phyloP scores from a whole-genome alignment of 2,329 filamentous ascomycete genomes.

The Monosporascus sp. region DNA sequence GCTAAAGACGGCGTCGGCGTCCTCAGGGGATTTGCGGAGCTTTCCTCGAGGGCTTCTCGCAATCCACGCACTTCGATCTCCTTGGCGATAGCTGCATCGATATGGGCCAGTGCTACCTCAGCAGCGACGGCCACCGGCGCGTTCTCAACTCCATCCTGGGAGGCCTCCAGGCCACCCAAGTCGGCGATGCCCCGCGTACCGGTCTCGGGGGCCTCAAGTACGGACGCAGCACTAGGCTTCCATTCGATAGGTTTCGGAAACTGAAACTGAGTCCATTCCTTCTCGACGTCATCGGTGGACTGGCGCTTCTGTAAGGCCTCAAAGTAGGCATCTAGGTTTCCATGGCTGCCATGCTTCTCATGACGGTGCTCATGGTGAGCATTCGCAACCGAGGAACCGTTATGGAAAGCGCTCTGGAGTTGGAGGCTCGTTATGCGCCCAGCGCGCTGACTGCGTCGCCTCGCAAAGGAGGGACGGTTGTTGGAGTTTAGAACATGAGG shows the following conservation, averaged over 20 bases:
- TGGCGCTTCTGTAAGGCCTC: constrained; percentile 73
- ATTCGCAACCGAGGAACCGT: constrained; percentile 43
- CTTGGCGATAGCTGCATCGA: constrained; percentile 77
- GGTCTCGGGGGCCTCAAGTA: constrained; percentile 55
- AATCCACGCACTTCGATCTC: constrained; percentile 48
- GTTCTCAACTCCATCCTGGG: constrained; percentile 26
- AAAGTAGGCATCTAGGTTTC: constrained; percentile 82
- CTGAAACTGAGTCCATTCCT: constrained; percentile 89
- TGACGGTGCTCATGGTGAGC: constrained; percentile 53
- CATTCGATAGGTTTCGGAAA: constrained; percentile 86
- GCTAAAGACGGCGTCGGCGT: constrained; percentile 32
- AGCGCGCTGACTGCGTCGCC: constrained; percentile 50
- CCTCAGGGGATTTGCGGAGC: constrained; percentile 29
- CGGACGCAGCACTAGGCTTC: constrained; percentile 59
- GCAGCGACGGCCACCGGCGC: constrained; percentile 40
- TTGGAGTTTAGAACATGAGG: constrained; percentile 70
- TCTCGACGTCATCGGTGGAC: constrained; percentile 52
- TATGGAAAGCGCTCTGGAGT: constrained; percentile 74
- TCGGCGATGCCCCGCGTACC: constrained; percentile 45
- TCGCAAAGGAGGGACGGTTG: constrained; percentile 58
- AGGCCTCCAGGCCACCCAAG: constrained; percentile 23
- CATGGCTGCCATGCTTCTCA: constrained; percentile 47
- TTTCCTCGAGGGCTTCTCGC: constrained; percentile 23
- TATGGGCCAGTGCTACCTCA: constrained; percentile 66
- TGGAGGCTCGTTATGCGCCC: constrained; percentile 57